phyloP scores from a whole-genome alignment of 2,329 filamentous ascomycete genomes.

The Ustulina deusta region DNA sequence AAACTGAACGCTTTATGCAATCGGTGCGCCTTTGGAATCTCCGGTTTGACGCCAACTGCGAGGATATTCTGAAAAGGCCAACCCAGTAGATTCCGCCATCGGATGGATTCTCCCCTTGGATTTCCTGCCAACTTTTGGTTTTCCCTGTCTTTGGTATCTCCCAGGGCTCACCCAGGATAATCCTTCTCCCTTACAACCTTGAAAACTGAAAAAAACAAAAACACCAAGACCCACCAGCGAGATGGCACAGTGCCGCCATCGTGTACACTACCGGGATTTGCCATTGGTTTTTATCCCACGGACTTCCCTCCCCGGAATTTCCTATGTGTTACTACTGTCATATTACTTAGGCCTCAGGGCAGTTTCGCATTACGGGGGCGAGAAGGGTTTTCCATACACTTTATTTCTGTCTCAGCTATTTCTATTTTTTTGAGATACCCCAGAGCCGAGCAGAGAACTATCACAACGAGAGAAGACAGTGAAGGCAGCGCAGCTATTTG shows the following conservation, averaged over 20 bases:
- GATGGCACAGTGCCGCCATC: slow-evolving; percentile 48
- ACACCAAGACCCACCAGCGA: slow-evolving; percentile 32
- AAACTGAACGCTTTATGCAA: slow-evolving; percentile 93
- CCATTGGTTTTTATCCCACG: slow-evolving; percentile 35
- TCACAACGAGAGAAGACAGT: slow-evolving; percentile 41
- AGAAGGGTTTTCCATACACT: slow-evolving; percentile 44
- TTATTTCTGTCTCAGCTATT: slow-evolving; percentile 49
- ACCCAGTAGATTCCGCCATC: slow-evolving; percentile 58
- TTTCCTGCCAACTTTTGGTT: slow-evolving; percentile 15
- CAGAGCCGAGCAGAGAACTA: slow-evolving; percentile 41
- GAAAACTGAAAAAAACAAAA: slow-evolving; percentile 13
- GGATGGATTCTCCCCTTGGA: slow-evolving; percentile 26
- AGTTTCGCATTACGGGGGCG: slow-evolving; percentile 45
- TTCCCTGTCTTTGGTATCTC: slow-evolving; percentile 18
- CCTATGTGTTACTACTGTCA: slow-evolving; percentile 48
- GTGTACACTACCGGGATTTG: slow-evolving; percentile 48
- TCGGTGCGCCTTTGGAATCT: slow-evolving; percentile 89
- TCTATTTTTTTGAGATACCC: slow-evolving; percentile 51
- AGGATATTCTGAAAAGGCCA: slow-evolving; percentile 80
- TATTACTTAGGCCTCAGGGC: slow-evolving; percentile 51
- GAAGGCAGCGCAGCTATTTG: slow-evolving; percentile 35
- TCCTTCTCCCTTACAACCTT: slow-evolving; percentile 20
- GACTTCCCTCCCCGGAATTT: slow-evolving; percentile 44
- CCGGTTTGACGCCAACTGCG: slow-evolving; percentile 95
- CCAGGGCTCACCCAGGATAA: slow-evolving; percentile 25